Evolutionary conservation across 2,329 filamentous ascomycete genomes (phyloP).

Genomic region (Myriosclerotinia duriaeana): DNA sequence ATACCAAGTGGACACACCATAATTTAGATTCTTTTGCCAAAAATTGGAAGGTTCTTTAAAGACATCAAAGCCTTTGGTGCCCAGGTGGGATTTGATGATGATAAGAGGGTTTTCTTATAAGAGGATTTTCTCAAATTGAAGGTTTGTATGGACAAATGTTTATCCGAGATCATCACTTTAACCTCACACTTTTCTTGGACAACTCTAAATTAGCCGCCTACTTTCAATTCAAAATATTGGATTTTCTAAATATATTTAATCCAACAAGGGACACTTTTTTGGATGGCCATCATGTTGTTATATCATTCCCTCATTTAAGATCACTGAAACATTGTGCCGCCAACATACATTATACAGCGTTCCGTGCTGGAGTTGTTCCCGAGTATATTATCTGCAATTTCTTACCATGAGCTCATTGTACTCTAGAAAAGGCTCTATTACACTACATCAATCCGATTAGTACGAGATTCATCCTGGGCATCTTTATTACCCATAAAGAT

Average conservation of each 20-base stretch:
- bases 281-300: neutral
- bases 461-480: neutral
- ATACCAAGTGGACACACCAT: neutral
- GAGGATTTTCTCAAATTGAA: neutral
- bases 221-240: neutral
- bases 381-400: neutral
- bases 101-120: too few species aligned
- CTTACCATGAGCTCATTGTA: constrained; percentile 1
- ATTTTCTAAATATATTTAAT: constrained; percentile 6
- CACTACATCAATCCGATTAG: neutral
- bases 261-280: neutral
- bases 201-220: constrained; percentile 2
- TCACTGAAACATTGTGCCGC: constrained; percentile 3
- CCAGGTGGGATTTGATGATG: too few species aligned
- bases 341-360: neutral
- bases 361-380: too few species aligned
- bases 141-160: constrained; percentile 6
- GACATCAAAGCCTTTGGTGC: too few species aligned
- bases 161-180: neutral
- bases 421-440: neutral
- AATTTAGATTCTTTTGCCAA: neutral
- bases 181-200: neutral
- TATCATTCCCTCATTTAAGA: neutral
- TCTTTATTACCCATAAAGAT: neutral
- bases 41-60: neutral